A percentile compares a stretch with the other conserved stretches of the same genome.
These are phyloP conservation scores for Fraxinus latifolia DNA, from an alignment of 305 asterid species.

Conservation along the genomic window DNA sequence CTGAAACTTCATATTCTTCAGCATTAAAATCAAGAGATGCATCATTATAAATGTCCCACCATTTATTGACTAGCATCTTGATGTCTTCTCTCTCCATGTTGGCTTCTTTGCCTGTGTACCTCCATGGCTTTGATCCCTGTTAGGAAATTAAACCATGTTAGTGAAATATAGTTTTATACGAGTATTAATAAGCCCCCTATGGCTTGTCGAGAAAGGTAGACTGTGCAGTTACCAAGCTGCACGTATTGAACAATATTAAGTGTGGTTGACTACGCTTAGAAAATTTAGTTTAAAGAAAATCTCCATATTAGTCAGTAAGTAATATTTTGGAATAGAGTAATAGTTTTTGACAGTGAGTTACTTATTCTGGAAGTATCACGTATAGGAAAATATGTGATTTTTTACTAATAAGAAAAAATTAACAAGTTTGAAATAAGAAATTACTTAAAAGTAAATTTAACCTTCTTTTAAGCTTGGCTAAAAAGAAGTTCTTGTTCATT, in stretches of 20 bases:
- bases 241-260: not conserved
- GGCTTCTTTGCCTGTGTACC: conserved; percentile 30
- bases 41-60: conserved; percentile 35
- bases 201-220: not conserved
- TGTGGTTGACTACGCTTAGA: not conserved
- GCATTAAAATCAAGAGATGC: conserved; percentile 32
- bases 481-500: not conserved
- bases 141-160: not conserved
- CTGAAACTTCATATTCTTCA: conserved; percentile 27
- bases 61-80: conserved; percentile 27
- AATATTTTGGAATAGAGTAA: not conserved
- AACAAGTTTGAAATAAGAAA: not conserved
- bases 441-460: not conserved
- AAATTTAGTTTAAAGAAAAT: not conserved
- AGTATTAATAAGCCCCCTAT: not conserved
- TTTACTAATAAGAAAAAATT: not conserved
- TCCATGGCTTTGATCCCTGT: conserved; percentile 39
- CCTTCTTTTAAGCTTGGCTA: not conserved
- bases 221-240: not conserved
- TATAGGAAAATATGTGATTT: not conserved
- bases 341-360: not conserved
- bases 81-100: conserved; percentile 39
- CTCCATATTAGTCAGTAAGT: not conserved
- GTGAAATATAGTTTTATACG: not conserved
- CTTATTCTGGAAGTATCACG: not conserved